phyloP scores from a whole-genome alignment of 768 basidiomycete genomes.

The Auricularia cornea region DNA sequence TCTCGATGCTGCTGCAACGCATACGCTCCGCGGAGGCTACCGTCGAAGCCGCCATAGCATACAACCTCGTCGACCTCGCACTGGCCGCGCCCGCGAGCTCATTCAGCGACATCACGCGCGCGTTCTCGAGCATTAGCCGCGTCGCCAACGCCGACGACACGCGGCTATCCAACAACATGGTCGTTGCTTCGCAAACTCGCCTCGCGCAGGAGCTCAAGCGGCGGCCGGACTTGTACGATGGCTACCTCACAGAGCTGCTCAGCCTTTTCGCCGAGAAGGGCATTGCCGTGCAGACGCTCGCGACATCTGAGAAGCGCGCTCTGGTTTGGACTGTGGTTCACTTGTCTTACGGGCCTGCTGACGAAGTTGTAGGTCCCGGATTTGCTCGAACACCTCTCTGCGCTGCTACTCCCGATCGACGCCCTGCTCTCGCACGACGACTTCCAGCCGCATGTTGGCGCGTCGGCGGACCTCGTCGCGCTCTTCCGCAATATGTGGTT shows the following conservation, averaged over 20 bases:
- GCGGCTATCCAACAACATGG: conserved; percentile 84
- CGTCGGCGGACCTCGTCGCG: conserved; percentile 53
- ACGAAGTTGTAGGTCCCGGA: conserved; percentile 31
- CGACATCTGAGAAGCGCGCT: conserved; percentile 52
- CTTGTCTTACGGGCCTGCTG: conserved; percentile 3
- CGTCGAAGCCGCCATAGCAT: conserved; percentile 85
- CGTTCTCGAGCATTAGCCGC: conserved; percentile 78
- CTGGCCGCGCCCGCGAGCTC: conserved; percentile 65
- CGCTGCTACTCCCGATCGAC: conserved; percentile 85
- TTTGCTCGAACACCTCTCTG: conserved; percentile 80
- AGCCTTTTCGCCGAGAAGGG: conserved; percentile 87
- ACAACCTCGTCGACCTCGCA: conserved; percentile 86
- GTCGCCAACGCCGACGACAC: conserved; percentile 86
- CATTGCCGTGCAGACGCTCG: conserved; percentile 77
- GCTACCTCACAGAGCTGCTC: conserved; percentile 78
- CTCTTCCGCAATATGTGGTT: conserved; percentile 95
- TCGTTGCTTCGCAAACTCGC: conserved; percentile 82
- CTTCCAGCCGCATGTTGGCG: conserved; percentile 49
- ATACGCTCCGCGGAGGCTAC: conserved; percentile 76
- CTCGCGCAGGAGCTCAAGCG: conserved; percentile 71
- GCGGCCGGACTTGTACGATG: conserved; percentile 68
- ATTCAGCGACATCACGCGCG: conserved; percentile 75
- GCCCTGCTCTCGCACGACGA: conserved; percentile 67
- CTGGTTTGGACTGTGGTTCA: conserved; percentile 38
- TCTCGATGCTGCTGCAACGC: conserved; percentile 88